Conservation (phyloP, 2,329 filamentous ascomycete genomes). For the Malbranchea zuffiana region DNA sequence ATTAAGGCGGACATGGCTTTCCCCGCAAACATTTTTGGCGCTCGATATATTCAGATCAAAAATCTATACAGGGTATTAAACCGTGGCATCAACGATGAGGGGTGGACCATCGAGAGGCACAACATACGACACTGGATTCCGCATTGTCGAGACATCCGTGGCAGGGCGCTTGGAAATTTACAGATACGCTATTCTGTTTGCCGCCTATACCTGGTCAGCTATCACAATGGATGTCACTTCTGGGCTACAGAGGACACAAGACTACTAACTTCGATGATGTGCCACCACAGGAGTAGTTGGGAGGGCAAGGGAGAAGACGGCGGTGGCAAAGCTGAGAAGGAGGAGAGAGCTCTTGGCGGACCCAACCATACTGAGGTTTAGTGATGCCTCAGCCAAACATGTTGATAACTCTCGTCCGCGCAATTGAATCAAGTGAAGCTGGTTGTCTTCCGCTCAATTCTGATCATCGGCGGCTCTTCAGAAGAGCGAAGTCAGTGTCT, state of each 20-base stretch:
- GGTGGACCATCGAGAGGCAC: neutral
- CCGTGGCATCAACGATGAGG: neutral
- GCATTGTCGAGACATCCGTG: conserved; percentile 14
- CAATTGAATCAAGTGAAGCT: too few species aligned
- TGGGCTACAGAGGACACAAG: neutral
- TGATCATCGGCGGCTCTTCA: too few species aligned
- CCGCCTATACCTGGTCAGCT: neutral
- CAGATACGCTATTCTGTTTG: conserved; percentile 13
- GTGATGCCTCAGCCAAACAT: conserved; percentile 11
- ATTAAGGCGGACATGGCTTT: conserved; percentile 21
- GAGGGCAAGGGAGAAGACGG: conserved; percentile 6
- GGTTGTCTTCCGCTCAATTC: too few species aligned
- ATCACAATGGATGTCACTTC: neutral
- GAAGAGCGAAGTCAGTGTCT: too few species aligned
- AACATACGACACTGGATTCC: conserved; percentile 15
- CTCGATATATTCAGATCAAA: conserved; percentile 20
- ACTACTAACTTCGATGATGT: conserved; percentile 9
- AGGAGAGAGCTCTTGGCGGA: conserved; percentile 11
- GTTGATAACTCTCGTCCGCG: neutral
- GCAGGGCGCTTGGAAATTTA: conserved; percentile 19
- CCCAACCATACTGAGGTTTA: conserved; percentile 12
- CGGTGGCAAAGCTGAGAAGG: conserved; percentile 4
- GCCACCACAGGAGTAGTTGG: neutral
- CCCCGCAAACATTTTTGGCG: conserved; percentile 20
- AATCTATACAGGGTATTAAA: conserved; percentile 17